Evolutionary conservation across 805 yeast genomes (phyloP), one percentile per base, ranked within the genome.

Genomic region (Kuraishia hungarica): DNA sequence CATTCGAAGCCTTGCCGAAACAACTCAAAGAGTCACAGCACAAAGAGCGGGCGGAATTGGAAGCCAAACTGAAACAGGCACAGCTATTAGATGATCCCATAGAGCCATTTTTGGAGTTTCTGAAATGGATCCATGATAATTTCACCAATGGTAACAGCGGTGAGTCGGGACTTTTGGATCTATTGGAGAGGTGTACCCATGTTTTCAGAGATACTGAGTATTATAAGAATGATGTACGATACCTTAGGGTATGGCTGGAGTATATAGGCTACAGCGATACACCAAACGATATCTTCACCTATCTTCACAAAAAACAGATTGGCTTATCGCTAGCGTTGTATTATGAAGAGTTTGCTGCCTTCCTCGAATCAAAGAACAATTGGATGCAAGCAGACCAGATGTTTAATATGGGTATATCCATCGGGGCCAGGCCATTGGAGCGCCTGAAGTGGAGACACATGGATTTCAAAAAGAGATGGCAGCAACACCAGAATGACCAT

Each of bases 61-160:
- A 88, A 63, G 61, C 63, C 2, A 69, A 66, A n/a, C 63, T 91
- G 15, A 64, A 65, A 10, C 72, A 73, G 1, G 58, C 82, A 7
- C 86, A 82, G 3, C 89, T 84, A 17, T 66, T 83, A 48, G 97
- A 91, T 69, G 97, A 92, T 66, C 97, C 97, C 0, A 66, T 91
- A 22, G 89, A 87, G 58, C 80, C 83, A 1, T 90, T 78, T 67
- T 59, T 89, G n/a, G 85, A 84, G 20, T 91, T 89, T 62, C 73
- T 91, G 13, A 65, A 74, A n/a, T 90, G 96, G 96, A 78, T 82
- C 11, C 82, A 78, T 56, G 75, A 76, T 39, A 78, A 72, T 59
- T 84, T 69, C 62, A 89, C 92, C 0, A 82, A 83, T 47, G 96
- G 78, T 0, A 74, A 76, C 39, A 75, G 79, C 2, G 72, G 76